These are phyloP conservation scores for Piper betle DNA, from an alignment of 164 flowering plant genomes.

Conservation along the genomic window DNA sequence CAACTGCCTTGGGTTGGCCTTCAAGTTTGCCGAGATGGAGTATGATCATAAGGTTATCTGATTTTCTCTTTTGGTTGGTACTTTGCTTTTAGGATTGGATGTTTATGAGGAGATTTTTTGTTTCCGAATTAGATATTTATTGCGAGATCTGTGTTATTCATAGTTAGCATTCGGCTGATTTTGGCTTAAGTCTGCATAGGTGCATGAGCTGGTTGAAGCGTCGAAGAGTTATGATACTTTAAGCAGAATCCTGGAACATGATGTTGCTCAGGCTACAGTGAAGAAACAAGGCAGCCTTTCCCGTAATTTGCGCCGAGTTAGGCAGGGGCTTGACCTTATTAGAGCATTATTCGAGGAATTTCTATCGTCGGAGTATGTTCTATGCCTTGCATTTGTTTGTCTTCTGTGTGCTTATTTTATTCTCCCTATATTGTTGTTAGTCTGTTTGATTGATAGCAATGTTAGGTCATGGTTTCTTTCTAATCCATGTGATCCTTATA, in stretches of 20 bases:
- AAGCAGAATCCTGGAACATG: conserved; percentile 40
- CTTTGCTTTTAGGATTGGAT: neutral
- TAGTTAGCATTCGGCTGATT: too few species aligned
- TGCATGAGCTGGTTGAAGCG: conserved; percentile 50
- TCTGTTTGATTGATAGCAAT: too few species aligned
- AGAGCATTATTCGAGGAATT: conserved; percentile 64
- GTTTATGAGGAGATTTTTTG: too few species aligned
- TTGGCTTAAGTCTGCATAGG: conserved; percentile 15
- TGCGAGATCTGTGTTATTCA: too few species aligned
- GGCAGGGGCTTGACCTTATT: conserved; percentile 89
- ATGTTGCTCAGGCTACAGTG: conserved; percentile 44
- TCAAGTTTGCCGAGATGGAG: conserved; percentile 82
- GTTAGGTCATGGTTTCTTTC: too few species aligned
- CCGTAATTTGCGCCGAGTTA: conserved; percentile 72
- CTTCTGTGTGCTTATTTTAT: neutral
- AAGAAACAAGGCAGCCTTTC: conserved; percentile 63
- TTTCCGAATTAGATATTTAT: too few species aligned
- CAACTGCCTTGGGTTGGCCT: conserved; percentile 73
- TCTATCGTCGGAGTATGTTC: conserved; percentile 46
- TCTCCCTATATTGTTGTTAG: too few species aligned
- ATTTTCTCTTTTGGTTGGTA: neutral
- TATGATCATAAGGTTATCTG: conserved; percentile 53
- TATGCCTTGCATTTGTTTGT: neutral
- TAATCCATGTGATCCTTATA: too few species aligned
- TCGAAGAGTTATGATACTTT: conserved; percentile 39